phyloP scores from a whole-genome alignment of 306 rosid species.

The Vicia faba region DNA sequence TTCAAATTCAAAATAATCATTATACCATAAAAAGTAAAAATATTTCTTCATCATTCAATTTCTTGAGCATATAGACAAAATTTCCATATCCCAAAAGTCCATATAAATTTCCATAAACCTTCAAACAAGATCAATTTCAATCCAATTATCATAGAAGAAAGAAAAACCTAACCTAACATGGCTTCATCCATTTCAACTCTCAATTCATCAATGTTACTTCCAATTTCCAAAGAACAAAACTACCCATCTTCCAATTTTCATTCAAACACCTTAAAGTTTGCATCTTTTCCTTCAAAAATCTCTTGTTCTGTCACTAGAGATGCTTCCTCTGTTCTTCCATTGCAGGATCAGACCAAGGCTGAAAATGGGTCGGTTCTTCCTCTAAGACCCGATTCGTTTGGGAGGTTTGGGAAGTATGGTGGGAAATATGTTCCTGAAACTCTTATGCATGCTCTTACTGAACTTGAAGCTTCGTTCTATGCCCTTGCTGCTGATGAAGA shows the following conservation, averaged over 20 bases:
- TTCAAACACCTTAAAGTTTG: conserved; percentile 38
- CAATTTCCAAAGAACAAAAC: conserved; percentile 39
- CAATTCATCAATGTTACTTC: conserved; percentile 14
- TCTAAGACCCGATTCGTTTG: conserved; percentile 86
- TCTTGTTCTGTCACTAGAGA: conserved; percentile 59
- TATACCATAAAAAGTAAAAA: neutral
- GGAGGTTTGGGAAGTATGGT: conserved; percentile 84
- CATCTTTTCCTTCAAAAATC: conserved; percentile 41
- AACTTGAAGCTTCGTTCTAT: conserved; percentile 80
- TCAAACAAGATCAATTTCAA: conserved; percentile 10
- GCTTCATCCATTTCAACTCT: conserved; percentile 38
- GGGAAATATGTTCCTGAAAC: conserved; percentile 98
- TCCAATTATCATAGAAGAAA: neutral
- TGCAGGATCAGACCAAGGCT: conserved; percentile 31
- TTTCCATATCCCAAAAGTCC: neutral
- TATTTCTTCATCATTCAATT: neutral
- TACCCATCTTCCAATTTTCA: conserved; percentile 45
- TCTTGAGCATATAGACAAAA: neutral
- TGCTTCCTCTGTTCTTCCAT: conserved; percentile 39
- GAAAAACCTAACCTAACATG: neutral
- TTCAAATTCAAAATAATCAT: neutral
- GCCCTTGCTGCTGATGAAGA: conserved; percentile 64
- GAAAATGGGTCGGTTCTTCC: conserved; percentile 38
- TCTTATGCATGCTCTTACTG: conserved; percentile 81
- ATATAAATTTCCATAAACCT: neutral